Evolutionary conservation across 306 rosid genomes (phyloP), one percentile per base, ranked within the genome.

Genomic region (Sindora glabra): DNA sequence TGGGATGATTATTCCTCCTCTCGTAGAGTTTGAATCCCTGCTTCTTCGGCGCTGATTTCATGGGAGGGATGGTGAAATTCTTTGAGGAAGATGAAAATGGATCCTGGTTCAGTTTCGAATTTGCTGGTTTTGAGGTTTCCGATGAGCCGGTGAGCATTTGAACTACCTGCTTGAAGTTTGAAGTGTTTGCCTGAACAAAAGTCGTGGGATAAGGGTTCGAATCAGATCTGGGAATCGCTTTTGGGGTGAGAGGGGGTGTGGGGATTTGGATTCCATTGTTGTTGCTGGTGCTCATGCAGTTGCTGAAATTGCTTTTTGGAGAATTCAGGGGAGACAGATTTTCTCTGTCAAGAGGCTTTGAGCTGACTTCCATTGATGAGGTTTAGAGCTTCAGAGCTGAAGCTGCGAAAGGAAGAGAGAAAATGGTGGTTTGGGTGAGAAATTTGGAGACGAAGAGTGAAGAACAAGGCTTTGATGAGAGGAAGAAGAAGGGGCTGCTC

Each of bases 111-210:
- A 38, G 79, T 15, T 51, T 62, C 29, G n/a, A n/a, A n/a, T n/a
- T n/a, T n/a, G n/a, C n/a, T n/a, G n/a, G n/a, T n/a, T n/a, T n/a
- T n/a, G 72, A 12, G 12, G 87, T 65, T 6, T 89, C 92, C 1
- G 95, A 70, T n/a, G 96, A 86, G 45, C 99, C 99, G 0, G 99
- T 92, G 56, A 92, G 86, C 97, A 89, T 86, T 78, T 92, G 99
- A 69, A 92, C 99, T 1, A 92, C 99, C 2, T 89, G 96, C 55
- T 92, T 92, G 94, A 92, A 92, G 65, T 62, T 89, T 19, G 97
- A 62, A 47, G 95, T 72, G 65, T 92, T 94, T 2, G 99, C 99
- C 53, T 92, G 99, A 9, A 92, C 96, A 67, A 92, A 92, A 26
- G 99, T 92, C 0, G 99, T 92, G 18, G 97, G 95, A 38, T 92